Evolutionary conservation across 2,329 filamentous ascomycete genomes (phyloP), one percentile per base, ranked within the genome.

Genomic region (Parastagonospora avenae): DNA sequence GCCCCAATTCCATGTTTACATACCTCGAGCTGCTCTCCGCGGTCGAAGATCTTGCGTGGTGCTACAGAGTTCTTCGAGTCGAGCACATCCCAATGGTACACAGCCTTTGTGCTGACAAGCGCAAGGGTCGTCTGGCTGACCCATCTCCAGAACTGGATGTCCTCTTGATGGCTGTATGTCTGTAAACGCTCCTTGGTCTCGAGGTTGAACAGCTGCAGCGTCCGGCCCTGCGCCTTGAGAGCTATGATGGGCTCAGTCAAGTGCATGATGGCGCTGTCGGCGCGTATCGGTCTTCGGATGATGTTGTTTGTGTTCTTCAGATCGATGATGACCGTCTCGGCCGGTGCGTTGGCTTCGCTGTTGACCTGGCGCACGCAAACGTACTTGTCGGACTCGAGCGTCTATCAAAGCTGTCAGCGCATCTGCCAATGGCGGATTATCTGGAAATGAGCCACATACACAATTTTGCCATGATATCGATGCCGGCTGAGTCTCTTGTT

Each of bases 231-330:
- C 42, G 94, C 93, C 79, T 96, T 96, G 64, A 99, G 85, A 57
- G 95, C 94, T 71, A 99, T 97, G 74, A 99, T 91, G 76, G 96
- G 91, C 74, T 89, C 90, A 66, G 84, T 88, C 91, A 91, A 96
- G 85, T 99, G 94, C 94, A 99, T 97, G 74, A 99, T 96, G 68
- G 95, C 94, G 85, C 92, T 97, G 80, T 99, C 94, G 71, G 94
- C 94, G 82, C 96, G 97, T 82, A 99, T 99, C 42, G 93, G 91
- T 73, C 93, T 86, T 70, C 90, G 89, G 66, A 91, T 94, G 75
- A 97, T 87, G 81, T 94, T 93, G 85, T 96, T 97, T 80, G 87
- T 87, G 79, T 97, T 95, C 79, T 97, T 97, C 73, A 99, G 88
- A 77, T 99, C 91, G 79, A 99, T 82, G 75, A 99, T 99, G 77